These are phyloP conservation scores for Dendrocalamus sinicus DNA, from an alignment of 176 grass and related monocot genomes.

Conservation along the genomic window DNA sequence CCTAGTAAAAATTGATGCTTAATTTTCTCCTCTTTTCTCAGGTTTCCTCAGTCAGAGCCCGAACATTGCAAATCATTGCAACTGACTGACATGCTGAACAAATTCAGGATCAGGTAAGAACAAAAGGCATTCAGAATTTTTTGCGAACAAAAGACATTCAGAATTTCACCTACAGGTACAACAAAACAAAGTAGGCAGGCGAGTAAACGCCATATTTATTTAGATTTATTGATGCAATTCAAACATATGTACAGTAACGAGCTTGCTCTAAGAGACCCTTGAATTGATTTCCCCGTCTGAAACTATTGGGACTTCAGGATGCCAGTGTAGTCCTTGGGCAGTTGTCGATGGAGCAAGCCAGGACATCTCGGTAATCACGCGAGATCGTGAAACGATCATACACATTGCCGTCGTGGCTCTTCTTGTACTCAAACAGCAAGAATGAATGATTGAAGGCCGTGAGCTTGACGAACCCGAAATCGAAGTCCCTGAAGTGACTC, in stretches of 20 bases:
- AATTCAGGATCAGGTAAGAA: not conserved
- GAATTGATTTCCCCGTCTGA: not conserved
- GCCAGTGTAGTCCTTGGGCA: conserved; percentile 62
- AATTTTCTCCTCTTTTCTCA: not conserved
- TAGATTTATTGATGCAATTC: conserved; percentile 24
- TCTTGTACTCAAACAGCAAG: conserved; percentile 89
- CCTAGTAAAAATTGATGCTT: not conserved
- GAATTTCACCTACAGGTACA: conserved; percentile 1
- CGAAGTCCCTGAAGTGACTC: conserved; percentile 70
- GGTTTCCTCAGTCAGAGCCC: not conserved
- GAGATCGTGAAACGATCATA: conserved; percentile 75
- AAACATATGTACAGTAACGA: conserved; percentile 33
- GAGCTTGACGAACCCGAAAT: conserved; percentile 78
- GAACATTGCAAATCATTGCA: not conserved
- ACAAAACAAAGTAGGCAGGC: not conserved
- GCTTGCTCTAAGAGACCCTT: not conserved
- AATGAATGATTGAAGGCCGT: conserved; percentile 74
- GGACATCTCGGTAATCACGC: conserved; percentile 66
- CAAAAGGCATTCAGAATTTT: not conserved
- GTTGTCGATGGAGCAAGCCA: conserved; percentile 58
- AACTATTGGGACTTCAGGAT: conserved; percentile 15
- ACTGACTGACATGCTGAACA: not conserved
- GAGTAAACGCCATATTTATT: not conserved
- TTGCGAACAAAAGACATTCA: not conserved
- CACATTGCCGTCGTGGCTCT: conserved; percentile 67